These are phyloP conservation scores for Chimonanthus salicifolius DNA, from an alignment of 164 flowering plant genomes.

Conservation along the genomic window DNA sequence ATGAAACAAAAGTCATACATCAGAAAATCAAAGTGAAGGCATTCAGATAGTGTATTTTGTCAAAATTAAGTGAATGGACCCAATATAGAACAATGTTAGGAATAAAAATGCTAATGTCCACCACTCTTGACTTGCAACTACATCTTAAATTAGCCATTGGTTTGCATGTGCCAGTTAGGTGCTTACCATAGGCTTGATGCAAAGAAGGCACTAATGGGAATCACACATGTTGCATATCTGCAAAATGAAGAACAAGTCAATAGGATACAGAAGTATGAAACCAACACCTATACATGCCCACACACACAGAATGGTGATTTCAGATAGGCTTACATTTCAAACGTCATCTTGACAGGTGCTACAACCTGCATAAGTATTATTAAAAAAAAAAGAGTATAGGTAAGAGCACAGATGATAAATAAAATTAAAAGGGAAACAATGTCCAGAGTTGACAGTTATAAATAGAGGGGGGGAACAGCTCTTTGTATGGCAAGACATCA, in stretches of 20 bases:
- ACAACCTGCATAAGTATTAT: constrained; percentile 57
- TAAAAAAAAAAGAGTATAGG: constrained; percentile 3
- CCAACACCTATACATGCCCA: neutral
- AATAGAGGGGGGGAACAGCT: neutral
- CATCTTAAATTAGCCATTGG: neutral
- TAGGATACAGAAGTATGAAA: neutral
- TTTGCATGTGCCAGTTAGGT: neutral
- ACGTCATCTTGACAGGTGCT: constrained; percentile 93
- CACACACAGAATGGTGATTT: neutral
- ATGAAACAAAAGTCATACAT: no score
- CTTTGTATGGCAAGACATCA: neutral
- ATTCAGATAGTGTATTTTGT: neutral
- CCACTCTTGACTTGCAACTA: neutral
- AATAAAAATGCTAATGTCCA: neutral
- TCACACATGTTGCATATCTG: constrained; percentile 92
- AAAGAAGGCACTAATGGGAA: constrained; percentile 98
- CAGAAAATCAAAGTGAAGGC: no score
- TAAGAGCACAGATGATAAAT: neutral
- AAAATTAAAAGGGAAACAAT: neutral
- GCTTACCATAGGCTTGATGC: constrained; percentile 96
- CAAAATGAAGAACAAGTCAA: neutral
- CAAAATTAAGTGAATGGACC: neutral
- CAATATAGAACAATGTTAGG: neutral
- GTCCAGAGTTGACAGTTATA: neutral
- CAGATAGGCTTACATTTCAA: constrained; percentile 69